Percentiles rank a stretch among this genome's conserved stretches.
These are phyloP conservation scores for Zizania palustris DNA, from an alignment of 202 grass and related monocot species.

Conservation along the genomic window DNA sequence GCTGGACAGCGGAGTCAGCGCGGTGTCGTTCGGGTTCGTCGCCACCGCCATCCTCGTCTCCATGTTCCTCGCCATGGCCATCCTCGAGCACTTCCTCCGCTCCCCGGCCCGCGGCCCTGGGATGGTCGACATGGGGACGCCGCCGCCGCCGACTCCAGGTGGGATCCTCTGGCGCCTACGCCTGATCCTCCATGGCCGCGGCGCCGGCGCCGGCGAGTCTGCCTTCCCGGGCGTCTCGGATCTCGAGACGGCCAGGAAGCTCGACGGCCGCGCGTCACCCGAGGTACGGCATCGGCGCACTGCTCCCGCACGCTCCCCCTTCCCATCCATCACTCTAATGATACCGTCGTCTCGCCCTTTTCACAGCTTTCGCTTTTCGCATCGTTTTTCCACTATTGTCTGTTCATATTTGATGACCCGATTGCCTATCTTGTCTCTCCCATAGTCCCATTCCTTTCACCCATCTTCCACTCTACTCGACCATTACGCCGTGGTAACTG, in stretches of 20 bases:
- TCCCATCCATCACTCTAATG: constrained; percentile 31
- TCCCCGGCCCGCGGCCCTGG: constrained; percentile 21
- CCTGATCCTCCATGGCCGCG: constrained; percentile 15
- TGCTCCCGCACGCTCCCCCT: constrained; percentile 40
- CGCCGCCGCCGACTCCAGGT: not conserved
- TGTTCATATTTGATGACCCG: constrained; percentile 29
- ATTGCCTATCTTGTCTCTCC: constrained; percentile 42
- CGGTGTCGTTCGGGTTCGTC: constrained; percentile 95
- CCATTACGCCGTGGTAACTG: constrained; percentile 1
- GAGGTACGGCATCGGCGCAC: constrained; percentile 57
- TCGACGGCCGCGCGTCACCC: constrained; percentile 44
- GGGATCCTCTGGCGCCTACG: constrained; percentile 38
- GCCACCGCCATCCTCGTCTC: constrained; percentile 94
- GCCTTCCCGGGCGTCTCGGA: constrained; percentile 37
- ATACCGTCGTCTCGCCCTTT: constrained; percentile 48
- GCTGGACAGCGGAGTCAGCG: constrained; percentile 75
- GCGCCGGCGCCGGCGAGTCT: constrained; percentile 18
- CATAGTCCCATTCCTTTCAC: not conserved
- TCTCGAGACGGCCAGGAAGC: constrained; percentile 60
- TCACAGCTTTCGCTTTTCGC: constrained; percentile 38
- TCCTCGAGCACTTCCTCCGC: constrained; percentile 85
- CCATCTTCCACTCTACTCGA: constrained; percentile 24
- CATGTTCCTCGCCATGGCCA: constrained; percentile 96
- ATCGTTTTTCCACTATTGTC: not conserved
- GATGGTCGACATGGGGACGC: not conserved